A percentile compares a stretch with the other conserved stretches of the same genome.
Conservation (phyloP, 306 rosid species). For the Trifolium subterraneum region DNA sequence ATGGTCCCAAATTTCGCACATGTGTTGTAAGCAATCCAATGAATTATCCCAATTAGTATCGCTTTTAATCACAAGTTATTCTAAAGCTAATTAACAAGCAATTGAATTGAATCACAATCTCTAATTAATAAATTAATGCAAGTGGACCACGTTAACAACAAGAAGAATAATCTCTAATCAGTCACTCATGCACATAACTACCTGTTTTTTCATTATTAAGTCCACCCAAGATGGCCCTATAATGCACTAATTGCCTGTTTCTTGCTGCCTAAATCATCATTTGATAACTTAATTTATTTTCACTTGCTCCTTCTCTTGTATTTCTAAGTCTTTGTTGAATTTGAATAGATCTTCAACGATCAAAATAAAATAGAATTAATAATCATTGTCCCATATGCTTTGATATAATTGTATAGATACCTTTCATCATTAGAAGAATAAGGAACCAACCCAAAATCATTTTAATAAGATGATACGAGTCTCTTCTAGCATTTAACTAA, state of each 20-base stretch:
- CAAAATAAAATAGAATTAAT: too few species aligned
- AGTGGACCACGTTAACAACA: constrained; percentile 54
- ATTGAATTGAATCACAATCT: too few species aligned
- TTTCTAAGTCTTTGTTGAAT: neutral
- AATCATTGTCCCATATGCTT: neutral
- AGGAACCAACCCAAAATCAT: too few species aligned
- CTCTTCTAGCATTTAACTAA: too few species aligned
- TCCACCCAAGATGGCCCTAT: constrained; percentile 25
- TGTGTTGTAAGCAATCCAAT: too few species aligned
- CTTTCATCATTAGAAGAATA: neutral
- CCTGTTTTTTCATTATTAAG: constrained; percentile 31
- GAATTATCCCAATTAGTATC: too few species aligned
- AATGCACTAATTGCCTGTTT: constrained; percentile 11
- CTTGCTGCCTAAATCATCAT: constrained; percentile 29
- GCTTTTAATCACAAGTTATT: too few species aligned
- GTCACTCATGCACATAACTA: constrained; percentile 45
- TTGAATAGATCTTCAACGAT: constrained; percentile 19
- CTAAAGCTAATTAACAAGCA: too few species aligned
- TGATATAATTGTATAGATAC: neutral
- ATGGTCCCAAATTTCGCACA: too few species aligned
- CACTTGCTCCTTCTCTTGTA: neutral
- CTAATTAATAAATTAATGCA: constrained; percentile 9
- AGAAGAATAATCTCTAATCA: constrained; percentile 40
- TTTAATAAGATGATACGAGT: too few species aligned
- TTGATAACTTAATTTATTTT: constrained; percentile 16